phyloP scores from a whole-genome alignment of 2,329 filamentous ascomycete genomes.

The Fusarium sp. region DNA sequence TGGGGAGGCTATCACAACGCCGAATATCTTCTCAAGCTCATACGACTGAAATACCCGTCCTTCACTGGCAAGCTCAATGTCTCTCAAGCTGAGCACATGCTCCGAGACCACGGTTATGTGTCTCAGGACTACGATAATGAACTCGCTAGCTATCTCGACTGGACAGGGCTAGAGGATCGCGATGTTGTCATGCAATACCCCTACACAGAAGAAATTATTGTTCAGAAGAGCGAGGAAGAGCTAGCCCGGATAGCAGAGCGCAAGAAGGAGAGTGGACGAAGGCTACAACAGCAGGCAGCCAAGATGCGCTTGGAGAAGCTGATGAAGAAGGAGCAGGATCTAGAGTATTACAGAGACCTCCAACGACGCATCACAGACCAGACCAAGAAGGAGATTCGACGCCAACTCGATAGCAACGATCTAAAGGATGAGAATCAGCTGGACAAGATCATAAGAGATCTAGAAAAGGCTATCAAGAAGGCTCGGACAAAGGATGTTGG shows the following conservation, averaged over 20 bases:
- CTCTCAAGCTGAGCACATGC: conserved; percentile 88
- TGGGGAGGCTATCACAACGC: conserved; percentile 94
- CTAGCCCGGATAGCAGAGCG: conserved; percentile 91
- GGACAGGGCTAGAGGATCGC: conserved; percentile 91
- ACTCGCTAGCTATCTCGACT: conserved; percentile 83
- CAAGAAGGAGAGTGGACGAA: conserved; percentile 92
- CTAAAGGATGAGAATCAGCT: conserved; percentile 91
- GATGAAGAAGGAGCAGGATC: conserved; percentile 94
- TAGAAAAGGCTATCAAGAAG: conserved; percentile 91
- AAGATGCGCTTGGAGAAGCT: conserved; percentile 97
- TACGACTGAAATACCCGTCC: conserved; percentile 91
- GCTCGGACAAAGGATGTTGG: conserved; percentile 95
- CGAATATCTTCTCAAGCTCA: conserved; percentile 91
- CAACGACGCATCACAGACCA: conserved; percentile 79
- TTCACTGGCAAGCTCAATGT: conserved; percentile 89
- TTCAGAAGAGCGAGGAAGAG: conserved; percentile 96
- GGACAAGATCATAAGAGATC: conserved; percentile 86
- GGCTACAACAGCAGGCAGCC: conserved; percentile 94
- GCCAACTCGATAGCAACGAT: conserved; percentile 89
- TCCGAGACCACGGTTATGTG: conserved; percentile 91
- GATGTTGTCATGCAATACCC: conserved; percentile 94
- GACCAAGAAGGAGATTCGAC: conserved; percentile 92
- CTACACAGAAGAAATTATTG: conserved; percentile 89
- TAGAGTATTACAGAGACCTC: conserved; percentile 93
- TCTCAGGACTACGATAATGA: conserved; percentile 88